phyloP scores from a whole-genome alignment of 805 yeast genomes.

The Starmerella sirachaensis region DNA sequence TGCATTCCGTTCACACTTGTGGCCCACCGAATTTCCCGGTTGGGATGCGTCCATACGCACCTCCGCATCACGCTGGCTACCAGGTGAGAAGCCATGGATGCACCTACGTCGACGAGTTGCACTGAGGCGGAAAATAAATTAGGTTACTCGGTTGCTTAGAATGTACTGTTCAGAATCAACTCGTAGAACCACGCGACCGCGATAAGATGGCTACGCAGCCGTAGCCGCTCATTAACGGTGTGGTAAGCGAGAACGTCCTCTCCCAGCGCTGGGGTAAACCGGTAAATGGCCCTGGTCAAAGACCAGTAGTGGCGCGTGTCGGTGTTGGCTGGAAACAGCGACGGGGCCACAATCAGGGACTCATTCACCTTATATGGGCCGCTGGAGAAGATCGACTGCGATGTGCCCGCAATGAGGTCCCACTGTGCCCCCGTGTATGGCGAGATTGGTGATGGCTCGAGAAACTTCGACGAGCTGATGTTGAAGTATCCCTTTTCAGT shows the following conservation, averaged over 20 bases:
- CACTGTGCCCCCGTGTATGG: slow-evolving; percentile 38
- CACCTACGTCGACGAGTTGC: too few relatives aligned
- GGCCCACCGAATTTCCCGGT: too few relatives aligned
- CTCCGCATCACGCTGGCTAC: too few relatives aligned
- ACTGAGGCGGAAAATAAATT: neutral
- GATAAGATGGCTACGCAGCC: slow-evolving; percentile 41
- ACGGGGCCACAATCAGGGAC: slow-evolving; percentile 38
- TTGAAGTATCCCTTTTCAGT: slow-evolving; percentile 33
- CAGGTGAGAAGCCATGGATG: too few relatives aligned
- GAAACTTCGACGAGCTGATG: slow-evolving; percentile 24
- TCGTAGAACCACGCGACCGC: slow-evolving; percentile 27
- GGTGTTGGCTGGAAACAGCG: slow-evolving; percentile 56
- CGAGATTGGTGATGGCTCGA: slow-evolving; percentile 45
- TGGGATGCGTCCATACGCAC: too few relatives aligned
- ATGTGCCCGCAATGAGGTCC: slow-evolving; percentile 49
- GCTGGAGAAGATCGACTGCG: slow-evolving; percentile 36
- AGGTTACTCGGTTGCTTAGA: neutral
- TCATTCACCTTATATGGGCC: slow-evolving; percentile 23
- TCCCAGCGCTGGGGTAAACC: slow-evolving; percentile 42
- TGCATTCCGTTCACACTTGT: too few relatives aligned
- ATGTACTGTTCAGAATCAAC: slow-evolving; percentile 22
- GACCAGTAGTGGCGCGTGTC: slow-evolving; percentile 59
- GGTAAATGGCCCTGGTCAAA: slow-evolving; percentile 47
- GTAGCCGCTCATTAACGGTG: slow-evolving; percentile 49
- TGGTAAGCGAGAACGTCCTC: slow-evolving; percentile 35